Evolutionary conservation across 176 grass and related monocot species (phyloP).

Genomic region (Paspalum vaginatum): DNA sequence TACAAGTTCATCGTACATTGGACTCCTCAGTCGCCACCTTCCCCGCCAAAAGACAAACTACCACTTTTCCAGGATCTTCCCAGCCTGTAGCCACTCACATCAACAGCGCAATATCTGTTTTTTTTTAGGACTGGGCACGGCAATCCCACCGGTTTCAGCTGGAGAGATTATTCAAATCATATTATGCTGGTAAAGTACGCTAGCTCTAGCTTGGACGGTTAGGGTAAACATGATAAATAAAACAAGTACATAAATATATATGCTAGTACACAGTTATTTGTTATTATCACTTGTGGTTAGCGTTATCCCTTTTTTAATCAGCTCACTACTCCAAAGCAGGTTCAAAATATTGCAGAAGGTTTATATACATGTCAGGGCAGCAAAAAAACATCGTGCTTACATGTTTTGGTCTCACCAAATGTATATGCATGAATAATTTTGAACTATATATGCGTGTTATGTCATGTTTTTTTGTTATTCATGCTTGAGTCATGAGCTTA

Average conservation of each 20-base stretch:
- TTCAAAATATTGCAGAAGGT: background rate
- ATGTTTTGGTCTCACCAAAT: background rate
- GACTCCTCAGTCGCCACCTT: constrained; percentile 13
- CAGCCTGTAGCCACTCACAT: background rate
- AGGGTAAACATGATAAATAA: no score
- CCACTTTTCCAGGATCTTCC: constrained; percentile 50
- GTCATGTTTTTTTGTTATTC: background rate
- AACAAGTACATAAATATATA: no score
- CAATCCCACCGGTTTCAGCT: background rate
- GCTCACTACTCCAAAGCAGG: background rate
- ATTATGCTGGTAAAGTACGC: no score
- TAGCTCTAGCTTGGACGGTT: background rate
- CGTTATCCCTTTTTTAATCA: background rate
- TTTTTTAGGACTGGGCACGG: background rate
- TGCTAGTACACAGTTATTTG: background rate
- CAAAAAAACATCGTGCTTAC: background rate
- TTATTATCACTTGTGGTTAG: background rate
- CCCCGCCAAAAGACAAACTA: constrained; percentile 45
- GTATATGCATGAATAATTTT: background rate
- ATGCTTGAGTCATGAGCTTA: background rate
- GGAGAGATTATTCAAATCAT: background rate
- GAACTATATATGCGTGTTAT: background rate
- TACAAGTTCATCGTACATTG: background rate
- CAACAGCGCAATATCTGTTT: background rate
- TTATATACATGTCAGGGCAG: background rate